Percentiles rank a stretch among this genome's conserved stretches.
Conservation (phyloP, 192 early-diverging fungal species). For the Coemansia sp. region DNA sequence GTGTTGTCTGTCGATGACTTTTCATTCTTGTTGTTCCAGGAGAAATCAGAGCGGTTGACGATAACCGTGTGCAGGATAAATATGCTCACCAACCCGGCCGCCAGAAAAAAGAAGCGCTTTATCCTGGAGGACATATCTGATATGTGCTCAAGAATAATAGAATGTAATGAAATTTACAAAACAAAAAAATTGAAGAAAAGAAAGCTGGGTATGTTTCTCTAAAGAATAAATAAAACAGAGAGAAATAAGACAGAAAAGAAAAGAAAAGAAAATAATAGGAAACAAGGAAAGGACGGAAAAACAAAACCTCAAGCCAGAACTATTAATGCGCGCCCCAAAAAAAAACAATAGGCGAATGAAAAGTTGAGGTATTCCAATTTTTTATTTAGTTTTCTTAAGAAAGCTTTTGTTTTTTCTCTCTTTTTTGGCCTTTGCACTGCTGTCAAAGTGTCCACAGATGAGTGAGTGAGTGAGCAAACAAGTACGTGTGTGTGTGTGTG, state of each 20-base stretch:
- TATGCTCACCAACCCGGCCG: conserved; percentile 10
- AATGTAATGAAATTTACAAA: background rate
- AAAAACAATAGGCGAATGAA: background rate
- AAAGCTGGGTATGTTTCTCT: background rate
- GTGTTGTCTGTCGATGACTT: background rate
- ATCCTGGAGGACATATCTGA: conserved; percentile 13
- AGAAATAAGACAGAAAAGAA: background rate
- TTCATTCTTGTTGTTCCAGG: background rate
- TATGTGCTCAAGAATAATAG: background rate
- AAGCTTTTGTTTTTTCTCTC: background rate
- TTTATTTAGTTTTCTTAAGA: background rate
- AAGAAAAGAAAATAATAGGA: conserved; percentile 4
- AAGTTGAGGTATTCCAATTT: no score
- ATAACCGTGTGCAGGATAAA: conserved; percentile 18
- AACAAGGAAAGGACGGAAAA: conserved; percentile 4
- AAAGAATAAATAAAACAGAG: background rate
- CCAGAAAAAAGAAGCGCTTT: conserved; percentile 16
- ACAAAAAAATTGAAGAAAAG: conserved; percentile 9
- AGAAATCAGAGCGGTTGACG: background rate
- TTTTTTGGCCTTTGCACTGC: background rate
- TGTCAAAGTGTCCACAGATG: background rate
- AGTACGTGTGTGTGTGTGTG: background rate
- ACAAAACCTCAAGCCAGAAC: background rate
- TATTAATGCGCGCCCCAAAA: background rate
- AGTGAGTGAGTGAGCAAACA: no score